Evolutionary conservation across 2,329 filamentous ascomycete genomes (phyloP).

Genomic region (Aureobasidium subglaciale): DNA sequence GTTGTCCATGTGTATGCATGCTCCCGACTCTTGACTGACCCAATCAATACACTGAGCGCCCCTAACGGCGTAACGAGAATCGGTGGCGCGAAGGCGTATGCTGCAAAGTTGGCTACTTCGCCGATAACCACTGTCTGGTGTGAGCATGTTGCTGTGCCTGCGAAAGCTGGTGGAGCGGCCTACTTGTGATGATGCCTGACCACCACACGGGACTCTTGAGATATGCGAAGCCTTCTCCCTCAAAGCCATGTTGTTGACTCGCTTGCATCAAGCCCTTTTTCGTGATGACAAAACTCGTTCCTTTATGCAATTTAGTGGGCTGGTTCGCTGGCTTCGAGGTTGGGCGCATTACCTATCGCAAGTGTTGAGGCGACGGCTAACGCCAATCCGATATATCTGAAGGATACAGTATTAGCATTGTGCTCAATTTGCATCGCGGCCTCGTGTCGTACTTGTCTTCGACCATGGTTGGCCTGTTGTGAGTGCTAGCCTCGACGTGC

Average conservation of each 20-base stretch:
- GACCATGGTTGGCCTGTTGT: constrained; percentile 9
- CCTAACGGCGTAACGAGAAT: constrained; percentile 95
- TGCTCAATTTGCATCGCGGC: not conserved
- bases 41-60: constrained; percentile 89
- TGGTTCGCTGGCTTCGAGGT: constrained; percentile 17
- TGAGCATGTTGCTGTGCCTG: constrained; percentile 13
- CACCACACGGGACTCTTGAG: constrained; percentile 95
- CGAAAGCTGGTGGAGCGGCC: constrained; percentile 25
- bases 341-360: constrained; percentile 58
- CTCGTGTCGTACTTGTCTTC: constrained; percentile 9
- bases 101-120: constrained; percentile 94
- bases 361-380: constrained; percentile 68
- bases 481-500: not conserved
- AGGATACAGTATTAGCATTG: not conserved
- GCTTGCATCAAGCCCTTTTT: constrained; percentile 96
- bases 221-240: constrained; percentile 93
- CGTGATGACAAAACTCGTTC: constrained; percentile 96
- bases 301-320: constrained; percentile 37
- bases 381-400: constrained; percentile 68
- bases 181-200: constrained; percentile 85
- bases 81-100: constrained; percentile 97
- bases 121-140: constrained; percentile 68
- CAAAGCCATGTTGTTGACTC: constrained; percentile 86
- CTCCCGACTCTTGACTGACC: constrained; percentile 34
- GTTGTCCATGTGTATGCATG: constrained; percentile 6